phyloP scores from a whole-genome alignment of 192 early-diverging fungal genomes.

The Coemansia sp. region DNA sequence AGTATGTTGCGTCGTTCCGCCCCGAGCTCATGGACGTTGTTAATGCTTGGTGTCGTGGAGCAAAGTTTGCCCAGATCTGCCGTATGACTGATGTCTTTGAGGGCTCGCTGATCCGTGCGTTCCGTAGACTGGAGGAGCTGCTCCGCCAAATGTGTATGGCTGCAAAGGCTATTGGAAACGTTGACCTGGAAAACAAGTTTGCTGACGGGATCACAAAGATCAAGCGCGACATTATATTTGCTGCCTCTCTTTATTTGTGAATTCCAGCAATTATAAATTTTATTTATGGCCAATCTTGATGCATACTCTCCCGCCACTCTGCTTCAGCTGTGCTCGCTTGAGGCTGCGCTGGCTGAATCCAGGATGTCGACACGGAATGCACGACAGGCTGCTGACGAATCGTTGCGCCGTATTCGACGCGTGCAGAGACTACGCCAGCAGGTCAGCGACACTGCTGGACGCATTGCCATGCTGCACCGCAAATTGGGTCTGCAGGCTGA shows the following conservation, averaged over 20 bases:
- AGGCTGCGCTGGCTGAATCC: conserved; percentile 1
- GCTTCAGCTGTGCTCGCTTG: conserved; percentile 9
- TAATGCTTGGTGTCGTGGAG: conserved; percentile 86
- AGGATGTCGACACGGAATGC: background rate
- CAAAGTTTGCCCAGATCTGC: conserved; percentile 91
- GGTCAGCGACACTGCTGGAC: background rate
- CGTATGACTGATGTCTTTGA: conserved; percentile 95
- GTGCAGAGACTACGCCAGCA: conserved; percentile 6
- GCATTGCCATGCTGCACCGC: background rate
- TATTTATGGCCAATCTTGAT: too few relatives aligned
- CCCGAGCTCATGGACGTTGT: conserved; percentile 94
- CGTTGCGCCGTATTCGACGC: background rate
- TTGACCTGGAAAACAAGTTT: conserved; percentile 92
- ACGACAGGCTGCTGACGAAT: conserved; percentile 1
- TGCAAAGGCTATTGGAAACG: conserved; percentile 92
- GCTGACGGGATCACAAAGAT: conserved; percentile 86
- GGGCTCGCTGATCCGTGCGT: conserved; percentile 86
- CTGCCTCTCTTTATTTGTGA: conserved; percentile 88
- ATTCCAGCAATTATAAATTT: background rate
- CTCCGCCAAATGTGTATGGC: conserved; percentile 86
- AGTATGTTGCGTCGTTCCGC: conserved; percentile 81
- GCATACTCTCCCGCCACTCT: background rate
- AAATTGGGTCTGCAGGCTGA: conserved; percentile 1
- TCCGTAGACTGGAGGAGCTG: conserved; percentile 87
- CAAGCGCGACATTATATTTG: conserved; percentile 97